These are phyloP conservation scores for Ophiorrhiza pumila DNA, from an alignment of 257 asterid genomes.

Conservation along the genomic window DNA sequence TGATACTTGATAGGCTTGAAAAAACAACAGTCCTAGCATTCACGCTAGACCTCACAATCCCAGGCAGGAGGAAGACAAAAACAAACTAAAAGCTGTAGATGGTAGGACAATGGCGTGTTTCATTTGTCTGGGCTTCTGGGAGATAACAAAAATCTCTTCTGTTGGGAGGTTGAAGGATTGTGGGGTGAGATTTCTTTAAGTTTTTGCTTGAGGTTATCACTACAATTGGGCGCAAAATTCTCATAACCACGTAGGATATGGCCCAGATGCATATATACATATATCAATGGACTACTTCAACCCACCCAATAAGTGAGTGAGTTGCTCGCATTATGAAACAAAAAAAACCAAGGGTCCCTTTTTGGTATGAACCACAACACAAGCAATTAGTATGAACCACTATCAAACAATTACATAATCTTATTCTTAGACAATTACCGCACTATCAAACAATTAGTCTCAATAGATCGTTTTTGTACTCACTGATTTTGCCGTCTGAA, in stretches of 20 bases:
- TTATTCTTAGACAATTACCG: too few species aligned
- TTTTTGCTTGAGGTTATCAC: constrained; percentile 10
- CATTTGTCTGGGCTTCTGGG: constrained; percentile 1
- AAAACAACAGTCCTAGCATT: not conserved
- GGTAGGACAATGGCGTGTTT: constrained; percentile 13
- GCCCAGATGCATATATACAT: constrained; percentile 18
- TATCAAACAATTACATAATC: not conserved
- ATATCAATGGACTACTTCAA: not conserved
- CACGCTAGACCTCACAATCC: constrained; percentile 7
- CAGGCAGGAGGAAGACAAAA: constrained; percentile 1
- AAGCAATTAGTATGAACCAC: too few species aligned
- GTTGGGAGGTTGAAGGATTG: constrained; percentile 5
- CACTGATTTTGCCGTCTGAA: not conserved
- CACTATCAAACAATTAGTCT: not conserved
- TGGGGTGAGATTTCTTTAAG: constrained; percentile 1
- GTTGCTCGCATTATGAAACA: not conserved
- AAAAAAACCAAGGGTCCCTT: not conserved
- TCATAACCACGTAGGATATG: constrained; percentile 13
- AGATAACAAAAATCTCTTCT: constrained; percentile 9
- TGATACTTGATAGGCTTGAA: not conserved
- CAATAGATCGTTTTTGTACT: not conserved
- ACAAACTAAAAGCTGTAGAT: constrained; percentile 15
- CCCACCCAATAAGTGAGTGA: not conserved
- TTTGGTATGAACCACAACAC: too few species aligned
- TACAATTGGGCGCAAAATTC: constrained; percentile 10